Percentiles rank a stretch among this genome's conserved stretches.
Evolutionary conservation across 331 rosid genomes (phyloP).

Genomic region (Arachis monticola): DNA sequence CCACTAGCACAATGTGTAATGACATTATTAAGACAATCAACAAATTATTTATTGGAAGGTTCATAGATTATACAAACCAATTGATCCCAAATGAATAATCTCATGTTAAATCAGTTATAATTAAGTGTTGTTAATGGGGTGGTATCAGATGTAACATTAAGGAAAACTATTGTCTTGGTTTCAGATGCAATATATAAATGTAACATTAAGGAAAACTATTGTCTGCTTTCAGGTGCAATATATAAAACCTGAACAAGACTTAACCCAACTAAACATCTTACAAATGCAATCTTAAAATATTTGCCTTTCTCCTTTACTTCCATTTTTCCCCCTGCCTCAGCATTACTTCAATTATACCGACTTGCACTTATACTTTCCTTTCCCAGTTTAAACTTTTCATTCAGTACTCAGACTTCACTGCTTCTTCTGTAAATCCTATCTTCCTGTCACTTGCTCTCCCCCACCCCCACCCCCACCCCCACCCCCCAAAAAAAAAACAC

Average conservation of each 20-base stretch:
- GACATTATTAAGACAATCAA: background rate
- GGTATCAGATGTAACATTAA: constrained; percentile 3
- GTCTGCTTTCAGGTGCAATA: background rate
- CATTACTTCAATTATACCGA: background rate
- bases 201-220: background rate
- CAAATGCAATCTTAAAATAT: background rate
- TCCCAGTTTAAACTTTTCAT: background rate
- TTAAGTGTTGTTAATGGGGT: background rate
- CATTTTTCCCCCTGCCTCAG: background rate
- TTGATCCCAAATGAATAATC: no score
- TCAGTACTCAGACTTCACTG: background rate
- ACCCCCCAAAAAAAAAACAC: background rate
- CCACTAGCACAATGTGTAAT: background rate
- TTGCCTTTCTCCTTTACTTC: background rate
- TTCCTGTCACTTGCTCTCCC: background rate
- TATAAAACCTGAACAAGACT: background rate
- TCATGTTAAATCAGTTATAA: background rate
- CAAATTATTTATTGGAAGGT: background rate
- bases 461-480: no score
- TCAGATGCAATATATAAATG: background rate
- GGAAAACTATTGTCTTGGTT: background rate
- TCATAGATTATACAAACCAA: no score
- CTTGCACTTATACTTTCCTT: background rate
- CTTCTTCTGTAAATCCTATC: background rate
- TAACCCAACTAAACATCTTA: background rate